Percentiles rank a stretch among this genome's conserved stretches.
These are phyloP conservation scores for Synchytrium microbalum DNA, from an alignment of 371 early-diverging fungal species.

Conservation along the genomic window DNA sequence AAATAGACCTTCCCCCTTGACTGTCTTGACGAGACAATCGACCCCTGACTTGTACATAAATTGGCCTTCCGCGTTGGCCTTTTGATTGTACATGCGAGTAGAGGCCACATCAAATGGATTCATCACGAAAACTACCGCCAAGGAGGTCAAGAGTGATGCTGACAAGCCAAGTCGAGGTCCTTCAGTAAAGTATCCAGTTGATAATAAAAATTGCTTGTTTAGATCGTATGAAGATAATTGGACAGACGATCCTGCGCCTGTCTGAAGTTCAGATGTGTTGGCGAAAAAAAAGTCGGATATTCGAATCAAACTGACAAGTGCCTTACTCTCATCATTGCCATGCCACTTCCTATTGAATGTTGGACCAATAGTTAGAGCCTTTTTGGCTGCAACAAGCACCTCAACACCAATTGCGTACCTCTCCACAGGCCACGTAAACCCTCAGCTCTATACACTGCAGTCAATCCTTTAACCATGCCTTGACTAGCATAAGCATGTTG, in stretches of 20 bases:
- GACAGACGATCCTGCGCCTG: slow-evolving; percentile 83
- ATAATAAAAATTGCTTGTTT: slow-evolving; percentile 59
- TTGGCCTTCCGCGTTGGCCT: slow-evolving; percentile 43
- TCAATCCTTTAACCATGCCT: slow-evolving; percentile 56
- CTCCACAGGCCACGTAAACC: slow-evolving; percentile 74
- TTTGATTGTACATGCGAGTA: slow-evolving; percentile 92
- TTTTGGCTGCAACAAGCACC: too few relatives aligned
- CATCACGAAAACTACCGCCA: slow-evolving; percentile 85
- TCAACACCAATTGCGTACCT: slow-evolving; percentile 83
- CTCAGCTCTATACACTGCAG: slow-evolving; percentile 55
- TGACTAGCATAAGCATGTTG: slow-evolving; percentile 73
- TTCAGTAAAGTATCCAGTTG: slow-evolving; percentile 44
- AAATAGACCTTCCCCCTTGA: slow-evolving; percentile 69
- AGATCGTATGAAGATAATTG: slow-evolving; percentile 87
- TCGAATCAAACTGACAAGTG: too few relatives aligned
- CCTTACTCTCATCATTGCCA: too few relatives aligned
- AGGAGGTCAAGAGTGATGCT: slow-evolving; percentile 73
- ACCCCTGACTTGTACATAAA: slow-evolving; percentile 66
- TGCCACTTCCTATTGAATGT: too few relatives aligned
- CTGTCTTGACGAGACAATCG: slow-evolving; percentile 80
- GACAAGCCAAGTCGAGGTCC: slow-evolving; percentile 46
- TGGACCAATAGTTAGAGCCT: too few relatives aligned
- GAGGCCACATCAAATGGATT: slow-evolving; percentile 95
- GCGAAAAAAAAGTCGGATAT: too few relatives aligned
- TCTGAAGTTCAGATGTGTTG: too few relatives aligned